Conservation (phyloP, 2,329 filamentous ascomycete species). For the Cladosporium sp. region DNA sequence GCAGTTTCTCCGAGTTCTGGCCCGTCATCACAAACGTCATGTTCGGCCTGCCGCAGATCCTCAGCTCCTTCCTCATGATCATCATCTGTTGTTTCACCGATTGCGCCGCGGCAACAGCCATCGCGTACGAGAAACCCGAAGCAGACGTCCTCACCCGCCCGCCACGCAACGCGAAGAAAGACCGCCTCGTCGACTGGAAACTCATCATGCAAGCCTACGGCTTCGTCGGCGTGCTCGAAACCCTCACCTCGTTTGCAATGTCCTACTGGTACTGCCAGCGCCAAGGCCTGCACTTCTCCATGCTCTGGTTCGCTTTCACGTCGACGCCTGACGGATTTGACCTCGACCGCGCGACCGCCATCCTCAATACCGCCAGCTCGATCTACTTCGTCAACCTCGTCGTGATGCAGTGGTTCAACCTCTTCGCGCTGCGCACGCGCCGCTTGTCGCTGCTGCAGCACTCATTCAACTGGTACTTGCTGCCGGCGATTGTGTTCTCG, state of each 20-base stretch:
- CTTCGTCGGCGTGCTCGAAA: slow-evolving; percentile 57
- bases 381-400: slow-evolving; percentile 80
- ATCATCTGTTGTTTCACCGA: slow-evolving; percentile 67
- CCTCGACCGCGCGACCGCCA: slow-evolving; percentile 49
- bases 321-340: slow-evolving; percentile 44
- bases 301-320: slow-evolving; percentile 66
- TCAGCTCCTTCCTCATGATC: slow-evolving; percentile 68
- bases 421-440: slow-evolving; percentile 63
- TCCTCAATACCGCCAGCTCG: slow-evolving; percentile 62
- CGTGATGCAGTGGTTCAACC: slow-evolving; percentile 77
- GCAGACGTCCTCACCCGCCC: slow-evolving; percentile 67
- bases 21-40: slow-evolving; percentile 69
- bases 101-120: slow-evolving; percentile 65
- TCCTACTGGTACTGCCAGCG: slow-evolving; percentile 43
- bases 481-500: slow-evolving; percentile 67
- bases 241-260: slow-evolving; percentile 42
- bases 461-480: slow-evolving; percentile 66
- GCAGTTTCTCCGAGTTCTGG: slow-evolving; percentile 72
- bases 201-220: slow-evolving; percentile 71
- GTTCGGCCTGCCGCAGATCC: slow-evolving; percentile 68
- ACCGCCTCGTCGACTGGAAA: slow-evolving; percentile 69
- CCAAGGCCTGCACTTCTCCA: slow-evolving; percentile 61
- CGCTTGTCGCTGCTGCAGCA: slow-evolving; percentile 66
- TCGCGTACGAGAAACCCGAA: slow-evolving; percentile 74
- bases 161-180: slow-evolving; percentile 64